These are phyloP conservation scores for Perkinsela sp. DNA, from an alignment of 208 protist genomes.

Conservation along the genomic window DNA sequence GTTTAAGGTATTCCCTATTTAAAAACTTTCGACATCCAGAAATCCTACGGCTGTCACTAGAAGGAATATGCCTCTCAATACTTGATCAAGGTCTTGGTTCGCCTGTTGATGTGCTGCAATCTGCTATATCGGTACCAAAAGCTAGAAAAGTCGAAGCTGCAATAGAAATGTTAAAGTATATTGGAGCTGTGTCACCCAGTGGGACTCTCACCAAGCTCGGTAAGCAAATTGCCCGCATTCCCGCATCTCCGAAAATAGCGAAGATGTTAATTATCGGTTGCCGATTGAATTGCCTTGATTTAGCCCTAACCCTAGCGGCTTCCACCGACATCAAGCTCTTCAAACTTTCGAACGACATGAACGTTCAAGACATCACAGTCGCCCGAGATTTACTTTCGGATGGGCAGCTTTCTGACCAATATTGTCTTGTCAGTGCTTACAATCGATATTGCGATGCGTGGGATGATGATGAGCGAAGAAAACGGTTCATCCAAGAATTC, in stretches of 20 bases:
- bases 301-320: slow-evolving; percentile 49
- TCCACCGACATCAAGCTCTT: slow-evolving; percentile 29
- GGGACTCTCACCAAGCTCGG: slow-evolving; percentile 45
- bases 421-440: slow-evolving; percentile 4
- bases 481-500: slow-evolving; percentile 4
- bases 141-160: slow-evolving; percentile 22
- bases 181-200: slow-evolving; percentile 30
- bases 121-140: slow-evolving; percentile 30
- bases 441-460: slow-evolving; percentile 2
- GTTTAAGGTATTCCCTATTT: slow-evolving; percentile 24
- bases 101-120: slow-evolving; percentile 21
- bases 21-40: slow-evolving; percentile 67
- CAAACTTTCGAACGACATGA: slow-evolving; percentile 4
- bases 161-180: slow-evolving; percentile 33
- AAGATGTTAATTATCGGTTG: slow-evolving; percentile 63
- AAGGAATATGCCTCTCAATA: slow-evolving; percentile 35
- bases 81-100: not conserved
- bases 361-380: not conserved
- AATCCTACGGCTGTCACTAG: slow-evolving; percentile 58
- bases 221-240: slow-evolving; percentile 33
- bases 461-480: slow-evolving; percentile 1
- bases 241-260: slow-evolving; percentile 46
- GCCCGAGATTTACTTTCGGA: slow-evolving; percentile 2
- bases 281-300: slow-evolving; percentile 50
- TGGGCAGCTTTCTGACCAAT: not conserved